A percentile compares a stretch with the other conserved stretches of the same genome.
phyloP scores from a whole-genome alignment of 2,329 filamentous ascomycete genomes.

The Ceratocystis harringtonii region DNA sequence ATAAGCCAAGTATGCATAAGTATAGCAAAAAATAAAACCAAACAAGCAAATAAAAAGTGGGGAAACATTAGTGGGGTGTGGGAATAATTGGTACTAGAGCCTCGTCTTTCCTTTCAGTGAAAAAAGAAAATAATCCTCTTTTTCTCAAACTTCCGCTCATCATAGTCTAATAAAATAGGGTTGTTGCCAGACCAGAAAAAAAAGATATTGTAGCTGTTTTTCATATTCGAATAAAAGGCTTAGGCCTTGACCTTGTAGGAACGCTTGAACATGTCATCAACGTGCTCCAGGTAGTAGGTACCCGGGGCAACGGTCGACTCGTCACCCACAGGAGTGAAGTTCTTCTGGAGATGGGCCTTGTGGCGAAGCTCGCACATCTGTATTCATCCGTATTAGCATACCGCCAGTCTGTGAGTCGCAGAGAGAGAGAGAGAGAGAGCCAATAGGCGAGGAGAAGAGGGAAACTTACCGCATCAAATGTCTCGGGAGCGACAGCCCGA shows the following conservation, averaged over 20 bases:
- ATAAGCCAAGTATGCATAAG: not conserved
- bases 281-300: constrained; percentile 64
- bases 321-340: constrained; percentile 56
- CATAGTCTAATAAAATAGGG: constrained; percentile 1
- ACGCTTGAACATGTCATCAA: constrained; percentile 78
- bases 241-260: constrained; percentile 63
- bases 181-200: not conserved
- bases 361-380: constrained; percentile 70
- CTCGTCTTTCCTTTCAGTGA: not conserved
- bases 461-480: constrained; percentile 54
- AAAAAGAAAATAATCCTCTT: not conserved
- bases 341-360: constrained; percentile 69
- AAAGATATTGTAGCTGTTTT: constrained; percentile 3
- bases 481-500: constrained; percentile 50
- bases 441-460: not conserved
- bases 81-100: not conserved
- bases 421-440: not conserved
- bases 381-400: not conserved
- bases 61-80: not conserved
- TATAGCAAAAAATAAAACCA: constrained; percentile 6
- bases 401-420: not conserved
- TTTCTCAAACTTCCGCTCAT: not conserved
- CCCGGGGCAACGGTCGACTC: constrained; percentile 49
- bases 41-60: constrained; percentile 5
- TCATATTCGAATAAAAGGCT: constrained; percentile 16